Base-by-base conservation (phyloP, 495 filamentous ascomycete genomes). In the Neurospora sp. region DNA sequence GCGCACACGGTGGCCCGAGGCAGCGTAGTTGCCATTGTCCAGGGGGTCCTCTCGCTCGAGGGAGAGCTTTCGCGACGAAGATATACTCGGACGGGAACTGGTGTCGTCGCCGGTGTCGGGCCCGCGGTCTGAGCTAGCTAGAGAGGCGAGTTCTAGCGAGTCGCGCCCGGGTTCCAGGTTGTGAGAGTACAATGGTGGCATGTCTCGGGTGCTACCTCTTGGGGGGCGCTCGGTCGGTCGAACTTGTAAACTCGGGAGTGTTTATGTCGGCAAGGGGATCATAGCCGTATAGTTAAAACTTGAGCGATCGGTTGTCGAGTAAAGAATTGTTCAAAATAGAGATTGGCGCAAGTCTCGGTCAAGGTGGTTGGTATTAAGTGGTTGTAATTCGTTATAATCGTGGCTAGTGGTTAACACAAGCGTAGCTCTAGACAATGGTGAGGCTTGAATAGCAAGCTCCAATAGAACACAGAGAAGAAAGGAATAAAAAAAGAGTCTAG, bases 121-220 rank as follows among this genome's bases (percentile, higher is more conserved):
- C 73, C 83, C 84, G 20, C 83, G 88, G 65, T 88, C 91, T 59
- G 94, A 97, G 68, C 90, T 93, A 14, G 96, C 96, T 71, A 99
- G 89, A 38, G 94, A 97, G 70, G 94, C 96, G 68, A 99, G 92
- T 83, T 99, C 96, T 74, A 99, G 90, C 71, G 96, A 99, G 86
- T 98, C 96, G 77, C 96, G 92, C 68, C 89, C 86, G 31, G 80
- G 76, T 45, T 81, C 80, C 37, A 83, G 84, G 73, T 82, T 85
- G 74, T 83, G 80, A 70, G 81, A 82, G 77, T 86, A 86, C 61
- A 82, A 80, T 20, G 80, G 78, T 70, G 83, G 81, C 84, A 85
- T 85, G 53, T 65, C 53, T 65, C 27, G 53, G 53, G 53, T 65
- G 53, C 53, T 65, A 18, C 27, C 53, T 65, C 53, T 65, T 61